Evolutionary conservation across 345 rosid genomes (phyloP), one percentile per base, ranked within the genome.

Genomic region (Psidium guajava): DNA sequence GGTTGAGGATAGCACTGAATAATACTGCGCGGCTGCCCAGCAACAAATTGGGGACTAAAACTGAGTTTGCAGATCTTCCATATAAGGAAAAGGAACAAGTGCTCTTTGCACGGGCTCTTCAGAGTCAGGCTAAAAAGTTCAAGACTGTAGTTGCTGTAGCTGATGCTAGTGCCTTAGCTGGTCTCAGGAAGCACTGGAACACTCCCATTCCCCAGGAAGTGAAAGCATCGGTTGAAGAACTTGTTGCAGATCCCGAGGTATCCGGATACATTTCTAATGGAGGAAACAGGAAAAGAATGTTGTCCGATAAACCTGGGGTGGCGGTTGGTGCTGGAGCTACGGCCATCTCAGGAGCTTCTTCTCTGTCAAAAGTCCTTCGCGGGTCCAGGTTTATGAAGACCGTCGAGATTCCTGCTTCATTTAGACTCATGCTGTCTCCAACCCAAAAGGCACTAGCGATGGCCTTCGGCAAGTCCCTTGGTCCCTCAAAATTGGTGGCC

Each of bases 321-420:
- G 98, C 99, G 52, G 94, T 96, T 84, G 96, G 99, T 87, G 99
- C 99, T 2, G 98, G 99, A 82, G 99, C 99, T 44, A 91, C 97
- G 21, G 97, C 98, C 50, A 89, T 93, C 75, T 84, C 95, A 84
- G 98, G 99, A 83, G 96, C 91, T 85, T 93, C 99, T 56, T 96
- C 99, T 52, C 82, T 97, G 81, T 88, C 98, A 50, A 96, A 97
- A 89, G 93, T 88, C 80, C 90, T 94, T 82, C 91, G 94, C 51
- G 94, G 92, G 84, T 97, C 99, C 77, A 93, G 96, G 82, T 57
- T 95, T 74, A 82, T 93, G 87, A 97, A 97, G 77, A 91, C 96
- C 54, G 89, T 87, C 44, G 95, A 97, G 83, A 85, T 88, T 50
- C 97, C 98, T 55, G 85, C 92, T 82, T 91, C 97, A 16, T 73